Evolutionary conservation across 2,329 filamentous ascomycete species (phyloP), one percentile per base, ranked within the genome.

Genomic region (Cercospora sojina): DNA sequence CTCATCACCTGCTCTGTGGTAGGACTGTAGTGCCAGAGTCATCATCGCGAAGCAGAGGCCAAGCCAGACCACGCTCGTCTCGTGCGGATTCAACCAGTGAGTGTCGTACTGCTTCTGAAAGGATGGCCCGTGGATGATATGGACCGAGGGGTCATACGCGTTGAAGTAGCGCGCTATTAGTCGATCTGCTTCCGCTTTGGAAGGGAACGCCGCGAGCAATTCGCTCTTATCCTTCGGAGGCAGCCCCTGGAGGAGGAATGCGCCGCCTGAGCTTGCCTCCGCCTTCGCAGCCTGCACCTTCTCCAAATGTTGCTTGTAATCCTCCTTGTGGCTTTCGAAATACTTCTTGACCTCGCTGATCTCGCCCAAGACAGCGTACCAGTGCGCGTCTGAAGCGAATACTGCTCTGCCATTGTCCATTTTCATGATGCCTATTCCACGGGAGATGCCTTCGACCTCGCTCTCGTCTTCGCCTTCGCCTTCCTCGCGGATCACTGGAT

Each of bases 321-420:
- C 93, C 75, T 95, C 93, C 78, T 95, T 96, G 79, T 97, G 92
- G 38, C 85, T 87, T 18, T 82, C 80, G 74, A 96, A 98, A 80
- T 95, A 97, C 72, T 90, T 93, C 76, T 94, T 96, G 27, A 99
- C 94, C 81, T 99, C 95, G 9, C 91, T 85, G 70, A 99, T 95
- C 85, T 90, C 83, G 60, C 81, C 81, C 27, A 84, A 69, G 56
- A 84, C 84, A 6, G 83, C 81, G 69, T 83, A 83, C 82, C 83
- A 84, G 73, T 84, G 83, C 61, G 82, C 81, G 67, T 84, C 82
- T 0, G 82, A 83, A 12, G 81, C 82, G 67, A 82, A 84, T 3
- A 84, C 73, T 4, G 80, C 78, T 58, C 79, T 79, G 63, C 82
- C 82, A 66, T 82, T 82, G 72, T 84, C 79, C 65, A 84, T 78